Evolutionary conservation across 495 filamentous ascomycete species (phyloP).

Genomic region (Daldinia bambusicola): DNA sequence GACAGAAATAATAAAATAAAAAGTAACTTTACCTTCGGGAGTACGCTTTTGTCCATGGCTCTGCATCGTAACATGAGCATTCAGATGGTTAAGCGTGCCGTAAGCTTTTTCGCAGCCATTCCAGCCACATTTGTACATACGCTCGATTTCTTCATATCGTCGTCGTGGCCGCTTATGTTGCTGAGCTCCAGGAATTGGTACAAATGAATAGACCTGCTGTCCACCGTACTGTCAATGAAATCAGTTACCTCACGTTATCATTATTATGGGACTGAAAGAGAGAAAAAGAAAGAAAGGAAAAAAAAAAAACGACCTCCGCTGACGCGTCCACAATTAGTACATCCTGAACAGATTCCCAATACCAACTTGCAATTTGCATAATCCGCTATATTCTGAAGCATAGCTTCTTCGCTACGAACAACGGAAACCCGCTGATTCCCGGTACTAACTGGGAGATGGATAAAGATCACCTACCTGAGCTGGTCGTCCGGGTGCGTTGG

Average conservation of each 20-base stretch:
- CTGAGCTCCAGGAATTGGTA: constrained; percentile 95
- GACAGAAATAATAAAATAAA: neutral
- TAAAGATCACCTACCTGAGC: constrained; percentile 73
- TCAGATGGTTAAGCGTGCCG: constrained; percentile 94
- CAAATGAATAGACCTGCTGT: constrained; percentile 93
- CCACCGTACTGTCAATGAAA: constrained; percentile 51
- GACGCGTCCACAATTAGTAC: constrained; percentile 15
- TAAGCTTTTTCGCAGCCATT: constrained; percentile 98
- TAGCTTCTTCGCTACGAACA: neutral
- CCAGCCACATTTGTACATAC: constrained; percentile 99
- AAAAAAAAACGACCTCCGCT: constrained; percentile 1
- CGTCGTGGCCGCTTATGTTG: constrained; percentile 96
- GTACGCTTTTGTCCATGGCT: constrained; percentile 92
- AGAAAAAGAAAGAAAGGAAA: too few relatives aligned
- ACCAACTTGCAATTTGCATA: neutral
- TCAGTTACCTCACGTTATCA: constrained; percentile 44
- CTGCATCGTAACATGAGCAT: constrained; percentile 98
- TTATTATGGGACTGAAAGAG: constrained; percentile 19
- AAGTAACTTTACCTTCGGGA: constrained; percentile 82
- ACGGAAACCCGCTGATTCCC: neutral
- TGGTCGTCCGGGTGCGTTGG: constrained; percentile 64
- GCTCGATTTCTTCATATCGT: constrained; percentile 97
- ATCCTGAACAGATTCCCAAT: neutral
- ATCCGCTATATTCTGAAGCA: neutral
- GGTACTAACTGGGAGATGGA: constrained; percentile 25